A percentile compares a stretch with the other conserved stretches of the same genome.
These are phyloP conservation scores for Pestalotiopsis sp. DNA, from an alignment of 2,329 filamentous ascomycete genomes.

Conservation along the genomic window DNA sequence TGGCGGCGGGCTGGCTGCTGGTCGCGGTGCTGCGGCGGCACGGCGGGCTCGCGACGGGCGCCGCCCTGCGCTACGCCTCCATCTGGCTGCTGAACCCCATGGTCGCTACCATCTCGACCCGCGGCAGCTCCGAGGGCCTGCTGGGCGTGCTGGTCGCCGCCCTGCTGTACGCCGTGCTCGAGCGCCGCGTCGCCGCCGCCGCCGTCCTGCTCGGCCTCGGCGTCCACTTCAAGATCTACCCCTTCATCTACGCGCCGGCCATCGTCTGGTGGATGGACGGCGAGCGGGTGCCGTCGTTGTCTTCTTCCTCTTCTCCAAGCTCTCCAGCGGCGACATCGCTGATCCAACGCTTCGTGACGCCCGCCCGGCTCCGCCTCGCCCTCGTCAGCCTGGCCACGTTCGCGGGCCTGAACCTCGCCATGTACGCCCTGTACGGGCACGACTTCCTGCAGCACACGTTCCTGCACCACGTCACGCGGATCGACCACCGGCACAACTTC, in stretches of 20 bases:
- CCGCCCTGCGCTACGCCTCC: slow-evolving; percentile 74
- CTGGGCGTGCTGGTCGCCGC: slow-evolving; percentile 82
- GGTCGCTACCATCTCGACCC: slow-evolving; percentile 95
- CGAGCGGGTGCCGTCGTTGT: slow-evolving; percentile 39
- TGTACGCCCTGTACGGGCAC: slow-evolving; percentile 78
- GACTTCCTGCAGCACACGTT: slow-evolving; percentile 90
- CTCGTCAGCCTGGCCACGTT: slow-evolving; percentile 74
- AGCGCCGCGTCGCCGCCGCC: slow-evolving; percentile 62
- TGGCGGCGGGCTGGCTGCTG: slow-evolving; percentile 73
- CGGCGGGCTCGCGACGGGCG: slow-evolving; percentile 46
- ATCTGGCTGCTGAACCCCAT: slow-evolving; percentile 97
- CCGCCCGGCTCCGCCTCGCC: slow-evolving; percentile 58
- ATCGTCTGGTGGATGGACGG: slow-evolving; percentile 80
- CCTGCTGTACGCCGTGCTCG: slow-evolving; percentile 79
- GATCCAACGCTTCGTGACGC: slow-evolving; percentile 49
- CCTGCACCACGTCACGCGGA: slow-evolving; percentile 86
- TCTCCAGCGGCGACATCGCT: background rate
- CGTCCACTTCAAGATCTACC: slow-evolving; percentile 99
- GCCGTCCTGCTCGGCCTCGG: slow-evolving; percentile 77
- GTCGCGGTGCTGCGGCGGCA: slow-evolving; percentile 40
- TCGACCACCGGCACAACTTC: slow-evolving; percentile 98
- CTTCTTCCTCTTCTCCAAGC: slow-evolving; percentile 5
- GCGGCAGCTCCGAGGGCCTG: slow-evolving; percentile 90
- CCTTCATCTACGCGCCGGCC: slow-evolving; percentile 88
- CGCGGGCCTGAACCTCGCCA: slow-evolving; percentile 69